Conservation (phyloP, 441 rosid species). For the Francoa sonchifolia region DNA sequence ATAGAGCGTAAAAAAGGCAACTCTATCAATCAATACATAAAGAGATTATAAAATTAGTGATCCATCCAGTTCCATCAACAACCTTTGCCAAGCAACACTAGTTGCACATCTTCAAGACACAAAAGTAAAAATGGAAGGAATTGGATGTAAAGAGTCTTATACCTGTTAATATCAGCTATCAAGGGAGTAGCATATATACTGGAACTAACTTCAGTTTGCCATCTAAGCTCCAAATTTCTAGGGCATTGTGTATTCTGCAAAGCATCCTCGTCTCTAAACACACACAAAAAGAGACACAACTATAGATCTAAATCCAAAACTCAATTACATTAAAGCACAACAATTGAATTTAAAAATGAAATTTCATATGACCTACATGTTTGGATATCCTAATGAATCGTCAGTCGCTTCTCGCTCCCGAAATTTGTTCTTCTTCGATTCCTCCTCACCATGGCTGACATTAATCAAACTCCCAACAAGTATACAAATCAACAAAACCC, state of each 20-base stretch:
- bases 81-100: too few species aligned
- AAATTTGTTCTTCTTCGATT: constrained; percentile 44
- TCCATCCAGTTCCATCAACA: too few species aligned
- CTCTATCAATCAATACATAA: too few species aligned
- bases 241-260: constrained; percentile 92
- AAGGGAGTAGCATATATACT: constrained; percentile 90
- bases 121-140: too few species aligned
- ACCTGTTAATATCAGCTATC: constrained; percentile 97
- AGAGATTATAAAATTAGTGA: too few species aligned
- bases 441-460: constrained; percentile 28
- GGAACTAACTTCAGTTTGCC: constrained; percentile 99
- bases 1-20: too few species aligned
- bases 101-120: too few species aligned
- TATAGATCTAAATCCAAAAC: not conserved
- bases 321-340: not conserved
- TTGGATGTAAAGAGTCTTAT: too few species aligned
- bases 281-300: constrained; percentile 3
- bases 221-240: constrained; percentile 77
- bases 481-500: constrained; percentile 30
- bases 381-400: constrained; percentile 63
- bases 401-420: constrained; percentile 74
- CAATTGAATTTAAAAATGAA: constrained; percentile 6
- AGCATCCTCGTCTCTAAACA: constrained; percentile 76
- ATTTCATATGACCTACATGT: constrained; percentile 27
- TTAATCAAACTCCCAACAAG: constrained; percentile 20